phyloP scores from a whole-genome alignment of 169 alveolate species.

The Toxoplasma gondii region DNA sequence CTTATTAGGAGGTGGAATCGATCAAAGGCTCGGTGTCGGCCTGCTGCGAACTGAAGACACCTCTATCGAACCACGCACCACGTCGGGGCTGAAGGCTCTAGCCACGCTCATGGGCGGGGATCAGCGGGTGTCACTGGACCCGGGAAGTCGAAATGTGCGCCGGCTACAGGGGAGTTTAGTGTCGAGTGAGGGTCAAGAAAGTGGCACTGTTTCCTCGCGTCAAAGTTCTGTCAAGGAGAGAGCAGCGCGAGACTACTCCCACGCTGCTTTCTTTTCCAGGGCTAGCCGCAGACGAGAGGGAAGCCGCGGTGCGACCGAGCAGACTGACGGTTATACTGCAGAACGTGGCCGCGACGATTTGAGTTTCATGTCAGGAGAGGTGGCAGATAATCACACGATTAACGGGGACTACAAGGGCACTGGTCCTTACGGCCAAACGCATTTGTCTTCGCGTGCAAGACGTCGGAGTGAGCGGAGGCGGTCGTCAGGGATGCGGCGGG shows the following conservation, averaged over 20 bases:
- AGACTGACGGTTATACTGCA: neutral
- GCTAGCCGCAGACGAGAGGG: neutral
- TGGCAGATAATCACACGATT: neutral
- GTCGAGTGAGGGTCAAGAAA: neutral
- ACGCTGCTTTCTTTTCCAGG: conserved; percentile 10
- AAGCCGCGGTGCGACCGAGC: neutral
- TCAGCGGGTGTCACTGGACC: no score
- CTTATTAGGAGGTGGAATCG: neutral
- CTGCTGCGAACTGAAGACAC: no score
- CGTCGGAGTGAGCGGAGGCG: neutral
- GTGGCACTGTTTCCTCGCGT: neutral
- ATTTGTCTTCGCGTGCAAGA: neutral
- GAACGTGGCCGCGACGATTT: neutral
- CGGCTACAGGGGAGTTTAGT: neutral
- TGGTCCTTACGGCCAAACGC: neutral
- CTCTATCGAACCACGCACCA: no score
- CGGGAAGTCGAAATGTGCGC: neutral
- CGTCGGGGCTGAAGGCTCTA: neutral
- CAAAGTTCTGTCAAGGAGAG: neutral
- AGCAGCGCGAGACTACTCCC: neutral
- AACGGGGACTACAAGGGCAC: neutral
- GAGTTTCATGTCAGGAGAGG: neutral
- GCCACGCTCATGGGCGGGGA: neutral
- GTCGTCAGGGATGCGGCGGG: neutral
- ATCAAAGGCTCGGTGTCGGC: no score